Conservation (phyloP, 2,329 filamentous ascomycete species). For the Epicoccum nigrum region DNA sequence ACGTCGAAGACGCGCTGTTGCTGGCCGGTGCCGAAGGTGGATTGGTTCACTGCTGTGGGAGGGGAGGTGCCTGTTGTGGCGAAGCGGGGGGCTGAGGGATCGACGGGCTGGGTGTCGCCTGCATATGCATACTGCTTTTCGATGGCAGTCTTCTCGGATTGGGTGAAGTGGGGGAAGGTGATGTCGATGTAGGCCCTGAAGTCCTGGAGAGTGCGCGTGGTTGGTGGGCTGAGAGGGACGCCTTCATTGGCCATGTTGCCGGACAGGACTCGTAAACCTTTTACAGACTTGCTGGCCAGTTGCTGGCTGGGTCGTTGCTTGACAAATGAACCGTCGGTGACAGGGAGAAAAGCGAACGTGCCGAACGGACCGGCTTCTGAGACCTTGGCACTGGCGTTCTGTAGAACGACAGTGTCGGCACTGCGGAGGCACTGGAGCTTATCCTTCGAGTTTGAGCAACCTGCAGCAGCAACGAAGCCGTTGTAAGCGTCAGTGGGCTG, state of each 20-base stretch:
- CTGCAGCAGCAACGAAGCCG: slow-evolving; percentile 36
- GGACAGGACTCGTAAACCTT: slow-evolving; percentile 37
- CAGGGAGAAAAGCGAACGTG: slow-evolving; percentile 51
- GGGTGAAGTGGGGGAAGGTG: slow-evolving; percentile 47
- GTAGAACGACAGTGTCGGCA: slow-evolving; percentile 31
- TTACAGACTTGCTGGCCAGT: slow-evolving; percentile 30
- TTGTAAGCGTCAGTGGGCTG: slow-evolving; percentile 40
- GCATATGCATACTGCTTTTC: slow-evolving; percentile 39
- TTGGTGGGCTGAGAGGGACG: slow-evolving; percentile 44
- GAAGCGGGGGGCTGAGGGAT: slow-evolving; percentile 33
- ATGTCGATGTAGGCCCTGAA: slow-evolving; percentile 38
- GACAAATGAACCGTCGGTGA: slow-evolving; percentile 50
- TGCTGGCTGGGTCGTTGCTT: slow-evolving; percentile 42
- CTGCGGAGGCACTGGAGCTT: slow-evolving; percentile 38
- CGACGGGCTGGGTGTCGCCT: slow-evolving; percentile 29
- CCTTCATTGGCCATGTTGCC: slow-evolving; percentile 51
- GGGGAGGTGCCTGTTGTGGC: slow-evolving; percentile 30
- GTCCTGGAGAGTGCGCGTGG: slow-evolving; percentile 33
- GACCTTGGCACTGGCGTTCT: slow-evolving; percentile 39
- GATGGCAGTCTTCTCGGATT: slow-evolving; percentile 29
- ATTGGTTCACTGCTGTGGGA: slow-evolving; percentile 39
- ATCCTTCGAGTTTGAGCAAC: slow-evolving; percentile 29
- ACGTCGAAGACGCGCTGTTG: slow-evolving; percentile 50
- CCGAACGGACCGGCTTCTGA: slow-evolving; percentile 46
- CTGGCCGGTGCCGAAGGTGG: slow-evolving; percentile 38